Evolutionary conservation across 768 basidiomycete species (phyloP), one percentile per base, ranked within the genome.

Genomic region (Kwoniella dejecticola): DNA sequence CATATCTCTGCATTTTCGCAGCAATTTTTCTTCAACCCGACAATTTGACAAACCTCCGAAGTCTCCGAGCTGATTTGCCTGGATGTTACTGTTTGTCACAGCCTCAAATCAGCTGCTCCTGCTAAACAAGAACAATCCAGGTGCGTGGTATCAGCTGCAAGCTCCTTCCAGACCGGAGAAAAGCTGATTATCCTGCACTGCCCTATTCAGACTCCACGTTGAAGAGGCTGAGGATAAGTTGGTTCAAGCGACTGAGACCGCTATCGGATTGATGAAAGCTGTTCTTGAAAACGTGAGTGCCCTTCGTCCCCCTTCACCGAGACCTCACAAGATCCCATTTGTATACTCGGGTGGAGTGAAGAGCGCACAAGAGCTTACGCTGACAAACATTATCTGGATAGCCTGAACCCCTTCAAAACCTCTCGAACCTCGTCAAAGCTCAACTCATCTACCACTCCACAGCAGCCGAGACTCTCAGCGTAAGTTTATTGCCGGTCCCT

Each of bases 201-300:
- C 40, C 8, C 10, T 46, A 8, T n/a, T 19, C 62, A 79, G 75
- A 48, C 86, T 96, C 21, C 91, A 94, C 60, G 81, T 82, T 44
- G 82, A 82, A 60, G 78, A 80, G 36, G 80, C 80, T 12, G 82
- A 82, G 61, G 96, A 99, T 77, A 91, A 94, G 79, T 85, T 98
- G 30, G 96, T 98, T 4, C 93, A 94, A 77, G 92, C 91, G 83
- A 99, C 96, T 23, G 96, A 99, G 79, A 89, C 94, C 29, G 95
- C 94, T 0, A 96, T 96, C 70, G 90, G 89, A 2, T 84, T 92
- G 44, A 95, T 96, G 93, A 95, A 95, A 83, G 89, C 90, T n/a
- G 95, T 98, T 15, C 84, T 99, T 38, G 95, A 98, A 71, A 97
- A 97, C 80, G 94, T 96, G 66, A 56, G 89, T 82, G 42, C 52